phyloP scores from a whole-genome alignment of 1,284 basidiomycete genomes.

The Vanrija humicola region DNA sequence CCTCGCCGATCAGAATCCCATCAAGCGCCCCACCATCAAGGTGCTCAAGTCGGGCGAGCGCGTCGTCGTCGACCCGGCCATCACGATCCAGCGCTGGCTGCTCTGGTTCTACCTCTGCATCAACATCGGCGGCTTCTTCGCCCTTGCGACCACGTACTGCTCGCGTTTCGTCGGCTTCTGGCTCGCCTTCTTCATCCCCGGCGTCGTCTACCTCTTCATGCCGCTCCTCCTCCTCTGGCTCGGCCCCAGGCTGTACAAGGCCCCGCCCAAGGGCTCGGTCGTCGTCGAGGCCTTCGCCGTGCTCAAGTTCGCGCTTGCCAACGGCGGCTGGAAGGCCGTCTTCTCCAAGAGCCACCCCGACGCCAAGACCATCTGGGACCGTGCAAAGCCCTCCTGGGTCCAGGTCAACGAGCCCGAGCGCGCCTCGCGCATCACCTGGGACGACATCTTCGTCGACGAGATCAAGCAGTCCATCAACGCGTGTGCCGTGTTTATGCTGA shows the following conservation, averaged over 20 bases:
- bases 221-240: slow-evolving; percentile 47
- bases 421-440: slow-evolving; percentile 47
- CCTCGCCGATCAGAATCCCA: slow-evolving; percentile 41
- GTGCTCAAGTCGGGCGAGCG: slow-evolving; percentile 32
- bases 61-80: slow-evolving; percentile 39
- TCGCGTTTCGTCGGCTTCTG: slow-evolving; percentile 46
- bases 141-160: slow-evolving; percentile 33
- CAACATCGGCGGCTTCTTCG: slow-evolving; percentile 46
- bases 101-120: slow-evolving; percentile 26
- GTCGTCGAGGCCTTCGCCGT: slow-evolving; percentile 44
- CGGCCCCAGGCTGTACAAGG: slow-evolving; percentile 47
- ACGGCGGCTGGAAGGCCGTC: slow-evolving; percentile 25
- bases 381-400: slow-evolving; percentile 48
- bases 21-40: slow-evolving; percentile 25
- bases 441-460: slow-evolving; percentile 52
- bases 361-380: slow-evolving; percentile 49
- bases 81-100: slow-evolving; percentile 21
- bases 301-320: slow-evolving; percentile 20
- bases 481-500: slow-evolving; percentile 50
- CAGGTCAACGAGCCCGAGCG: slow-evolving; percentile 26
- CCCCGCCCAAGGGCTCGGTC: slow-evolving; percentile 51
- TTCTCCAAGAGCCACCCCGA: slow-evolving; percentile 20
- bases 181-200: slow-evolving; percentile 50
- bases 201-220: slow-evolving; percentile 50
- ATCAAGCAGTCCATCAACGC: slow-evolving; percentile 49